phyloP scores from a whole-genome alignment of 352 stramenopile genomes.

The Phytophthora sansomeana region DNA sequence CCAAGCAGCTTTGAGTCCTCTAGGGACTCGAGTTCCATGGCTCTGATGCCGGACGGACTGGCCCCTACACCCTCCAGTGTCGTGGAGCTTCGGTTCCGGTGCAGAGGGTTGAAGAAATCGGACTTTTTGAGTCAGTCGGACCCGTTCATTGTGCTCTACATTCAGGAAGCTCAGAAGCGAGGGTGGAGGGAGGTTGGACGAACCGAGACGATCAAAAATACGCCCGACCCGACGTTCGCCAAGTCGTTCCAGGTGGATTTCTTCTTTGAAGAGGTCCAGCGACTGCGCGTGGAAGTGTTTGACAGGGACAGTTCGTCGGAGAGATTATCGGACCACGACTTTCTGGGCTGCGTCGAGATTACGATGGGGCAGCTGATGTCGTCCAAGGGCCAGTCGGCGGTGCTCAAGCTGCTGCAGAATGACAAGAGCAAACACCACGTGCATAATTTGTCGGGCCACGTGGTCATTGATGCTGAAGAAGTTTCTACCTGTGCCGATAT shows the following conservation, averaged over 20 bases:
- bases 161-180: constrained; percentile 54
- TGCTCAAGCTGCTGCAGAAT: constrained; percentile 67
- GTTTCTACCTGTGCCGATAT: constrained; percentile 71
- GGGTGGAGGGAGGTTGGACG: constrained; percentile 76
- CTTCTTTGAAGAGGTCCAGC: constrained; percentile 87
- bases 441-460: constrained; percentile 60
- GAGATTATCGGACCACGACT: constrained; percentile 68
- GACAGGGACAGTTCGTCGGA: constrained; percentile 78
- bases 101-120: constrained; percentile 74
- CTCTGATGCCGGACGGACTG: constrained; percentile 31
- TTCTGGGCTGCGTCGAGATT: constrained; percentile 78
- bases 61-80: constrained; percentile 57
- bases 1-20: constrained; percentile 28
- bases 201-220: constrained; percentile 83
- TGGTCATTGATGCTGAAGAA: constrained; percentile 79
- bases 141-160: constrained; percentile 79
- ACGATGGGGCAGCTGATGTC: constrained; percentile 84
- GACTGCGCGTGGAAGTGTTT: constrained; percentile 80
- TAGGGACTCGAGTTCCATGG: constrained; percentile 26
- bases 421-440: constrained; percentile 40
- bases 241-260: constrained; percentile 77
- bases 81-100: constrained; percentile 74
- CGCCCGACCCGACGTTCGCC: constrained; percentile 71
- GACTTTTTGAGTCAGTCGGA: constrained; percentile 79
- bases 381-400: constrained; percentile 61